Conservation (phyloP, 2,329 filamentous ascomycete genomes). For the Whalleya microplaca region DNA sequence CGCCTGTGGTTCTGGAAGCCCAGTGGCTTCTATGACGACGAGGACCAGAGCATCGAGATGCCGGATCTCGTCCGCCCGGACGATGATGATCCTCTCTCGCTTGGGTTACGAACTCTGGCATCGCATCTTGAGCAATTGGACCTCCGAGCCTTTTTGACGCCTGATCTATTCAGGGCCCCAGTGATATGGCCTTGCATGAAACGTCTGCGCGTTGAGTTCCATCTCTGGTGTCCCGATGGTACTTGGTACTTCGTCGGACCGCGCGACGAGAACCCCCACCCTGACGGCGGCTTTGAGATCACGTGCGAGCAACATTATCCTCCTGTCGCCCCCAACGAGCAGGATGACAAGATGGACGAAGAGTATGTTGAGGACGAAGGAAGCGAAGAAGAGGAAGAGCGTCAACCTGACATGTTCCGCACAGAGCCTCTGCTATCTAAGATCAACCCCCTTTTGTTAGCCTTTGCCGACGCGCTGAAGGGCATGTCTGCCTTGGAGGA, state of each 20-base stretch:
- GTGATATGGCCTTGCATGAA: slow-evolving; percentile 20
- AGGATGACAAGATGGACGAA: slow-evolving; percentile 19
- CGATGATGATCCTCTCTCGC: slow-evolving; percentile 23
- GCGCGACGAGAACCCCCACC: slow-evolving; percentile 22
- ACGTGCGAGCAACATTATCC: slow-evolving; percentile 27
- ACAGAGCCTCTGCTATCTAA: slow-evolving; percentile 11
- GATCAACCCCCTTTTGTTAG: slow-evolving; percentile 23
- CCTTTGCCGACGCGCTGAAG: slow-evolving; percentile 19
- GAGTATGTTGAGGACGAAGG: slow-evolving; percentile 10
- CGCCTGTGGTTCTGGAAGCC: no score
- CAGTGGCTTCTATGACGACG: no score
- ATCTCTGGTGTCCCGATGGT: slow-evolving; percentile 24
- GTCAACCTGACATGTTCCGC: slow-evolving; percentile 23
- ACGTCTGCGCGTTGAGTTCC: slow-evolving; percentile 24
- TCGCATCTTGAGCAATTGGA: slow-evolving; percentile 26
- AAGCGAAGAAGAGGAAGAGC: slow-evolving; percentile 12
- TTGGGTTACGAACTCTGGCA: slow-evolving; percentile 22
- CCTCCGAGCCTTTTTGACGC: slow-evolving; percentile 24
- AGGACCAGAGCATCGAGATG: no score
- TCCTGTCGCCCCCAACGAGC: slow-evolving; percentile 15
- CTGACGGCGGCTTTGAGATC: slow-evolving; percentile 20
- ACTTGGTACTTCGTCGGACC: slow-evolving; percentile 29
- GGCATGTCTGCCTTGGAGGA: slow-evolving; percentile 20
- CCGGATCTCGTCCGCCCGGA: slow-evolving; percentile 22
- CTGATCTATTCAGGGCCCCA: slow-evolving; percentile 19